Base-by-base conservation (phyloP, 805 yeast species). In the Nematodospora valgi region DNA sequence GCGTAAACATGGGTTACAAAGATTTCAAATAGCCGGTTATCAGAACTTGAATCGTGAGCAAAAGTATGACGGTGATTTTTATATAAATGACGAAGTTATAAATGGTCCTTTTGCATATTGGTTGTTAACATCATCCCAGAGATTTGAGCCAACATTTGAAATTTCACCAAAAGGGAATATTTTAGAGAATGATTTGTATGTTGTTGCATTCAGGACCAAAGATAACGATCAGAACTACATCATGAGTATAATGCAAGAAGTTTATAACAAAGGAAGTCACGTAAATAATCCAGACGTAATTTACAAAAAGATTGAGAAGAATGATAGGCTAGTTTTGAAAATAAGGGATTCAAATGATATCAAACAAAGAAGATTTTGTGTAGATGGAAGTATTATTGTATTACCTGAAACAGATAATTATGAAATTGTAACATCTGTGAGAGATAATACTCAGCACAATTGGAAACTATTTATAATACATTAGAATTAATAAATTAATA, bases 1-100 rank as follows among this genome's bases (percentile, higher is more conserved):
- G 54, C 66, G 88, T 19, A 66, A 67, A 32, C 63, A 70, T 41
- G 96, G 95, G 2, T 49, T 66, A 5, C 76, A 76, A 27, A 60
- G 95, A 36, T 89, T 89, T 56, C 62, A 70, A 40, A 57, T 76
- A 23, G 95, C 96, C 0, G 94, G 88, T 0, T 51, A 54, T 19
- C 49, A 63, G 8, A 74, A 84, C 23, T 52, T 86, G 15, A 48
- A 59, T 4, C 44, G 61, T 12, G 70, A 71, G 32, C 88, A 79
- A 30, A 48, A 44, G 13, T 84, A 80, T 52, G 48, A 58, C 7
- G 87, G 83, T 1, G 38, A 31, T 5, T 46, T 54, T 15, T 32
- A 39, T 3, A 46, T 64, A 13, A 48, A 43, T 21, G 21, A 37
- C 3, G 20, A 32, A 11, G 38, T 33, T 8, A 25, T 41, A 2